Conservation (phyloP, 1,284 basidiomycete species). For the Ceratobasidium sp. region DNA sequence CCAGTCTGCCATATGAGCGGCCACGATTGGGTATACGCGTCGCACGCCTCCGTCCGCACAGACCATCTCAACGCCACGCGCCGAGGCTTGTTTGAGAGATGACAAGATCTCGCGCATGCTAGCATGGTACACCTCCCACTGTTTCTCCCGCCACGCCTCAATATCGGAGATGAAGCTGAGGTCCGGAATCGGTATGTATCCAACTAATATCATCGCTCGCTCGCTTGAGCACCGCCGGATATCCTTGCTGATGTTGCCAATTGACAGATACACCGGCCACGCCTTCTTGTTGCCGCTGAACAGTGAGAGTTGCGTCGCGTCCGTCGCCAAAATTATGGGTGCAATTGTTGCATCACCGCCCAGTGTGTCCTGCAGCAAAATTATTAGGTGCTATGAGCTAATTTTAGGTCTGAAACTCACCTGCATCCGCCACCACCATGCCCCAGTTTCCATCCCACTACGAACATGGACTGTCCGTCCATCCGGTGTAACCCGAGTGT, state of each 20-base stretch:
- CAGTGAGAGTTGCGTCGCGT: slow-evolving; percentile 11
- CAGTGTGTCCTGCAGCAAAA: background rate
- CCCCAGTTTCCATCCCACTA: slow-evolving; percentile 31
- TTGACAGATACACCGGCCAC: no score
- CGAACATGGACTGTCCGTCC: background rate
- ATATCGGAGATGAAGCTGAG: background rate
- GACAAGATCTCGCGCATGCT: slow-evolving; percentile 48
- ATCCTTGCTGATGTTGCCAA: slow-evolving; percentile 47
- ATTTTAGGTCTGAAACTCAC: slow-evolving; percentile 3
- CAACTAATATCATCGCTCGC: slow-evolving; percentile 41
- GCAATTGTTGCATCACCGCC: background rate
- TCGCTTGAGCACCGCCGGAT: slow-evolving; percentile 12
- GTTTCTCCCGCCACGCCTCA: background rate
- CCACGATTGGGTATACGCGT: slow-evolving; percentile 48
- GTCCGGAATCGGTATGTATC: slow-evolving; percentile 41
- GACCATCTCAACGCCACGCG: slow-evolving; percentile 42
- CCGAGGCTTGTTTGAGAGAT: slow-evolving; percentile 46
- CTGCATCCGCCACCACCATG: no score
- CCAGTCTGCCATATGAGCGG: slow-evolving; percentile 51
- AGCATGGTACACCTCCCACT: slow-evolving; percentile 49
- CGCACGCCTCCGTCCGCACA: slow-evolving; percentile 48
- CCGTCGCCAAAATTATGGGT: background rate
- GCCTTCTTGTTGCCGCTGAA: slow-evolving; percentile 34
- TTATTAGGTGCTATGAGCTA: background rate
- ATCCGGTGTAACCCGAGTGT: background rate